phyloP scores from a whole-genome alignment of 2,329 filamentous ascomycete species.

The Microdochium bolleyi region DNA sequence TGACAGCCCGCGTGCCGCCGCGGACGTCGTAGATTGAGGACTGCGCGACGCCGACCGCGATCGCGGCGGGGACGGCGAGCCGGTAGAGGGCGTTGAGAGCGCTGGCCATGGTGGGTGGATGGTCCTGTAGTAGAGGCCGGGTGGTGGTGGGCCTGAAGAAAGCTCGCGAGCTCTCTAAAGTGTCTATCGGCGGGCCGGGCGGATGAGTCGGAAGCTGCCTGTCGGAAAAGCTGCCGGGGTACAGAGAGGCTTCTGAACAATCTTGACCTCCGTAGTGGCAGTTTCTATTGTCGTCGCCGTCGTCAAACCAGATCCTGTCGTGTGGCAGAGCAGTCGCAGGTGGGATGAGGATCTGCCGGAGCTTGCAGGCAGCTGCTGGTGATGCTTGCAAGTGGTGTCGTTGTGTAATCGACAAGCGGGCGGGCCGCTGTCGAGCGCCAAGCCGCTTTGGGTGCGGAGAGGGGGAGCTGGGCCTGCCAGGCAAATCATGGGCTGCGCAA shows the following conservation, averaged over 20 bases:
- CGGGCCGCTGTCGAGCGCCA: background rate
- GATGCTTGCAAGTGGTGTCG: background rate
- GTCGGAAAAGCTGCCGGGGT: background rate
- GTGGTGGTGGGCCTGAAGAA: conserved; percentile 15
- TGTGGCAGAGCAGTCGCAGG: background rate
- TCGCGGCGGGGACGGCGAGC: conserved; percentile 64
- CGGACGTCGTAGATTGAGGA: conserved; percentile 94
- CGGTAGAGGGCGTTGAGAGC: conserved; percentile 55
- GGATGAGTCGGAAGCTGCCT: background rate
- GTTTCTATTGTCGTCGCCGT: background rate
- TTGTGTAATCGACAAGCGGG: background rate
- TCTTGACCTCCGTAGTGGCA: background rate
- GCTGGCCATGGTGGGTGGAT: conserved; percentile 39
- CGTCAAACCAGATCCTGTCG: background rate
- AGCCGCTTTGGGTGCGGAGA: background rate
- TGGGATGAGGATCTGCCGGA: background rate
- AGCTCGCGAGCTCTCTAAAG: background rate
- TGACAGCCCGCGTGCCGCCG: conserved; percentile 89
- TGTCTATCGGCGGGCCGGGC: background rate
- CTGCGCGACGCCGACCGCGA: conserved; percentile 61
- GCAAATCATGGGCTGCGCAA: background rate
- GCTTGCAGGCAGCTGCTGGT: background rate
- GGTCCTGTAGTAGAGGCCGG: conserved; percentile 13
- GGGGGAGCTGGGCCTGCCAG: background rate
- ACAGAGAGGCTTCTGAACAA: background rate